Percentiles rank a stretch among this genome's conserved stretches.
Conservation (phyloP, 352 stramenopile species). For the Blastocystis sp. region DNA sequence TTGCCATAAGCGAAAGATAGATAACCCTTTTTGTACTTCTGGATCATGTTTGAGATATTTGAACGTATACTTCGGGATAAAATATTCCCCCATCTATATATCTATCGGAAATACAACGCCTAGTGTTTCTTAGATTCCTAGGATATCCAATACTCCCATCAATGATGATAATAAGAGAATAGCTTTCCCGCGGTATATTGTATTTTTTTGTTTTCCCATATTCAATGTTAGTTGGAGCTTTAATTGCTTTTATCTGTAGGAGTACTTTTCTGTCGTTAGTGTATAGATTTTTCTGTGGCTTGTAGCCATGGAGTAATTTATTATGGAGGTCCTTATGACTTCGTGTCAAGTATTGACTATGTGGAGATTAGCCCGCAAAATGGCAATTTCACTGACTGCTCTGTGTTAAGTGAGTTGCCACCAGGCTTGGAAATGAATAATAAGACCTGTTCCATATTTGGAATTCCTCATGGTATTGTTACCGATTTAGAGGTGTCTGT, state of each 20-base stretch:
- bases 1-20: constrained; percentile 21
- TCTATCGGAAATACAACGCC: background rate
- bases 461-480: background rate
- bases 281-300: background rate
- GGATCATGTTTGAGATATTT: background rate
- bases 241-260: background rate
- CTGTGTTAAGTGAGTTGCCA: background rate
- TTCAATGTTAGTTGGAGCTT: background rate
- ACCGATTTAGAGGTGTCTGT: background rate
- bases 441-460: background rate
- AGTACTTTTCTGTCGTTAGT: background rate
- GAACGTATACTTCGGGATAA: background rate
- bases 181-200: background rate
- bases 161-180: background rate
- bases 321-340: background rate
- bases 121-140: background rate
- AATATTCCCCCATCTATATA: background rate
- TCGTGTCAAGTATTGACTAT: background rate
- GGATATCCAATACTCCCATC: background rate
- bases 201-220: background rate
- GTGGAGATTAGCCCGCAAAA: background rate
- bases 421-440: background rate
- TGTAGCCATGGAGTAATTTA: background rate
- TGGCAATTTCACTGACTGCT: background rate
- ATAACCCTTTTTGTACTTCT: background rate